Conservation (phyloP, 2,329 filamentous ascomycete species). For the Colletotrichum aenigma region DNA sequence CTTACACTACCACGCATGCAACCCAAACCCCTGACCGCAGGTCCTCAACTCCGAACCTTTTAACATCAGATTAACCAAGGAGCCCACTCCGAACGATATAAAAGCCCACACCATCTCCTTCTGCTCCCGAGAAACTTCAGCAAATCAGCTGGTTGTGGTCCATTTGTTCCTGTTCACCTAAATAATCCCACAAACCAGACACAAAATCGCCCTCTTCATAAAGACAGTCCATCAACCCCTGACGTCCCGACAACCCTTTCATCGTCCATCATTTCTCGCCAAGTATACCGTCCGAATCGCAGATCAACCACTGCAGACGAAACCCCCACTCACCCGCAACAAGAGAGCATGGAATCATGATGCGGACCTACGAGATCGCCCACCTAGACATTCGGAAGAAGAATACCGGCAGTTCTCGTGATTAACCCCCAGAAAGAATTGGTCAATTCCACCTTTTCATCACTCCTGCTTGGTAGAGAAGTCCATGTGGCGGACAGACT, state of each 20-base stretch:
- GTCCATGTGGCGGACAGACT: neutral
- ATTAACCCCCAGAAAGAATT: neutral
- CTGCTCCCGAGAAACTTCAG: neutral
- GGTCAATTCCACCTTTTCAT: neutral
- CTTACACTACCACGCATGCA: neutral
- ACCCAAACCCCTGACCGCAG: neutral
- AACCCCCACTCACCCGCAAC: neutral
- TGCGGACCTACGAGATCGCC: fast-evolving
- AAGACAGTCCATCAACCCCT: fast-evolving
- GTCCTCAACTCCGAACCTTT: neutral
- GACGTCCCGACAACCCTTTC: neutral
- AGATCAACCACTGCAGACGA: neutral
- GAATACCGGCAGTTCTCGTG: too few relatives aligned
- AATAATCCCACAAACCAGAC: neutral
- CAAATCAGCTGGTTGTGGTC: neutral
- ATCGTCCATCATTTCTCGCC: fast-evolving
- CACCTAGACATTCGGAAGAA: too few relatives aligned
- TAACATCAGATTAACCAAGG: too few relatives aligned
- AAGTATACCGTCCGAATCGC: neutral
- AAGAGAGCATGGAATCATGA: neutral
- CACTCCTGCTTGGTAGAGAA: neutral
- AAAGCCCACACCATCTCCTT: neutral
- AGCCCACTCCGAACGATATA: too few relatives aligned
- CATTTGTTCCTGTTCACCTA: fast-evolving
- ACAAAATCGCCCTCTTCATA: fast-evolving